These are phyloP conservation scores for Sordariomycetes sp. DNA, from an alignment of 2,329 filamentous ascomycete genomes.

Conservation along the genomic window DNA sequence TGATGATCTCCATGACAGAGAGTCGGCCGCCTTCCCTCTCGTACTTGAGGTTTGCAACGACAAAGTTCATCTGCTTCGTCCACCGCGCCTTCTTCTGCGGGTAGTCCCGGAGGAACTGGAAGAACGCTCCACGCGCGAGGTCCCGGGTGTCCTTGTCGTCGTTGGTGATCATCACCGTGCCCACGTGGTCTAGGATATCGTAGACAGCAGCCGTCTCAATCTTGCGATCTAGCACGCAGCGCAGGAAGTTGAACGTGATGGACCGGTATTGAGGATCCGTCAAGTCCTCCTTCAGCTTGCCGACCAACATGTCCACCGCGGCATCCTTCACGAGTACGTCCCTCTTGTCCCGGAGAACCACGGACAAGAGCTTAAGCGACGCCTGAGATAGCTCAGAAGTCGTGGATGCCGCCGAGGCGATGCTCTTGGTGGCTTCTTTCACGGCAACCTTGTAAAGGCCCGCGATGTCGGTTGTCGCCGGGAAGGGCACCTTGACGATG, in stretches of 20 bases:
- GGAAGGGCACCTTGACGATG: conserved; percentile 72
- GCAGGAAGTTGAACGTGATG: conserved; percentile 87
- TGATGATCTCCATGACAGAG: conserved; percentile 85
- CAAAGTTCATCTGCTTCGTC: conserved; percentile 77
- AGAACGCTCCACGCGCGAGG: conserved; percentile 76
- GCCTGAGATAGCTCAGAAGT: conserved; percentile 77
- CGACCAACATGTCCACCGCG: conserved; percentile 70
- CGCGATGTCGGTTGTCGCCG: conserved; percentile 48
- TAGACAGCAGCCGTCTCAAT: conserved; percentile 81
- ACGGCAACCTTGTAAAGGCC: conserved; percentile 63
- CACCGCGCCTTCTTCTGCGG: conserved; percentile 84
- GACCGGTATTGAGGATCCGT: conserved; percentile 89
- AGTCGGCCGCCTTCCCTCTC: conserved; percentile 77
- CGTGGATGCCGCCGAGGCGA: conserved; percentile 65
- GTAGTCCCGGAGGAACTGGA: conserved; percentile 90
- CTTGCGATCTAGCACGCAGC: conserved; percentile 73
- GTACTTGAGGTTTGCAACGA: conserved; percentile 85
- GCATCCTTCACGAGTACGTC: conserved; percentile 67
- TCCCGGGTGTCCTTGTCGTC: conserved; percentile 81
- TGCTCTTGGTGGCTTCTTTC: conserved; percentile 69
- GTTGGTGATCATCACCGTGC: conserved; percentile 90
- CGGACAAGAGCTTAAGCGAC: conserved; percentile 75
- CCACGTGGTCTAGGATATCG: conserved; percentile 79
- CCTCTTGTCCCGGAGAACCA: conserved; percentile 69
- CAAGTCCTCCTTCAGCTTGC: conserved; percentile 72